Conservation (phyloP, 2,329 filamentous ascomycete genomes). For the Dactylellina sp. region DNA sequence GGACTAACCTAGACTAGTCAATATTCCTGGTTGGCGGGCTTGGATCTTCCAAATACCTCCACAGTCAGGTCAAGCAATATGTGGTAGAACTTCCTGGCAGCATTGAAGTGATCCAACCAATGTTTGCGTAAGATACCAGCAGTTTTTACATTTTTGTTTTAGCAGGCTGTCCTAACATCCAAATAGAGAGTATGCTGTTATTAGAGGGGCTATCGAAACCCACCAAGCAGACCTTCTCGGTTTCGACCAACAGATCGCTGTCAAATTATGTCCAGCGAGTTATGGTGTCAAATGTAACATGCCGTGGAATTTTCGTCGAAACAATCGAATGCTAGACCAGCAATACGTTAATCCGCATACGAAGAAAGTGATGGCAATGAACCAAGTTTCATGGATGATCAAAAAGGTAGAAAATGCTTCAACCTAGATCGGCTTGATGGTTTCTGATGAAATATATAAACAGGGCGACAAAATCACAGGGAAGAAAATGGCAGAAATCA, state of each 20-base stretch:
- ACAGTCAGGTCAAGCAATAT: constrained; percentile 10
- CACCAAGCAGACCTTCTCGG: constrained; percentile 9
- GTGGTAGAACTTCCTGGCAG: neutral
- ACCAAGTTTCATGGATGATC: constrained; percentile 23
- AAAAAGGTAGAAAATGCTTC: constrained; percentile 11
- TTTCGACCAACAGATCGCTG: constrained; percentile 11
- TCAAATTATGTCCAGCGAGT: constrained; percentile 21
- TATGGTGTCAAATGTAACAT: constrained; percentile 16
- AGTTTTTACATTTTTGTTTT: neutral
- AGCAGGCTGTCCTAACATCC: neutral
- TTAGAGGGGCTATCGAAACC: constrained; percentile 14
- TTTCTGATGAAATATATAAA: neutral
- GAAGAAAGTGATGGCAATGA: constrained; percentile 14
- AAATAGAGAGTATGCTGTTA: constrained; percentile 11
- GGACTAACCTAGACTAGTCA: constrained; percentile 3
- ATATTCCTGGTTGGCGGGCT: constrained; percentile 19
- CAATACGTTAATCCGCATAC: constrained; percentile 9
- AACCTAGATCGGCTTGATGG: neutral
- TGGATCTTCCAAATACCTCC: constrained; percentile 16
- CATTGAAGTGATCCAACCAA: constrained; percentile 11
- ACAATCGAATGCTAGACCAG: neutral
- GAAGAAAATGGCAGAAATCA: constrained; percentile 5
- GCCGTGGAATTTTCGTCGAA: neutral
- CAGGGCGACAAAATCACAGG: constrained; percentile 16
- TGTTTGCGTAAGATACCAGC: constrained; percentile 7